Base-by-base conservation (phyloP, 2,329 filamentous ascomycete species). In the Trichoderma brevicompactum region DNA sequence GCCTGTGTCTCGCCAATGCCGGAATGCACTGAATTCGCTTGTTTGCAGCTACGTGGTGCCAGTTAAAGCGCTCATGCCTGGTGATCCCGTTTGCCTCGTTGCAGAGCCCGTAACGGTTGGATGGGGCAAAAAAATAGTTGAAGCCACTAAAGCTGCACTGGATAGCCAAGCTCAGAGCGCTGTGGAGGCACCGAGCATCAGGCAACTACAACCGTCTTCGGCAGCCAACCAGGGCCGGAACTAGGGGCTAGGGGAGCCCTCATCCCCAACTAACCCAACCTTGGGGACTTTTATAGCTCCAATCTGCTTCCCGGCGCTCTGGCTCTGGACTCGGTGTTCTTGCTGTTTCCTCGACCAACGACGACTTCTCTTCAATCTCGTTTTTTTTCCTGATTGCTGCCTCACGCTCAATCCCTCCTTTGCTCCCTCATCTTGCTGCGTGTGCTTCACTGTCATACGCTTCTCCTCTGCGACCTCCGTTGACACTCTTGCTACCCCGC, bases 401-500 rank as follows among this genome's bases (percentile, higher is more conserved):
- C 13, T n/a, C n/a, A n/a, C 60, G 13, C 40, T 1, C 44, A 60
- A 43, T 63, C 32, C 23, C 32, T 49, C 43, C 32, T 43, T 8
- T 40, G 3, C 28, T 40, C 41, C 41, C 38, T 34, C 9, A 28
- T 8, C 34, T 41, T 19, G 28, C 49, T 36, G 60, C 52, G 36
- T 52, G 38, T 64, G 50, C 50, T 64, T 52, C 2, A 13, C 23
- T 55, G 60, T 46, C 46, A 28, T 34, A 28, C 38, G 44, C 32
- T 23, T 62, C 13, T 53, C 32, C 6, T 44, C 17, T 23, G 15
- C 36, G 32, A 53, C 34, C 58, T 66, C 64, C 7, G 7, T 52
- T 36, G n/a, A 48, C 19, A 13, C 38, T 44, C 46, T 55, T 50
- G 67, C 71, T 77, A 75, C 75, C 76, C 77, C 75, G 74, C 75